Base-by-base conservation (phyloP, 306 rosid genomes). In the Vigna reflexopilosa region DNA sequence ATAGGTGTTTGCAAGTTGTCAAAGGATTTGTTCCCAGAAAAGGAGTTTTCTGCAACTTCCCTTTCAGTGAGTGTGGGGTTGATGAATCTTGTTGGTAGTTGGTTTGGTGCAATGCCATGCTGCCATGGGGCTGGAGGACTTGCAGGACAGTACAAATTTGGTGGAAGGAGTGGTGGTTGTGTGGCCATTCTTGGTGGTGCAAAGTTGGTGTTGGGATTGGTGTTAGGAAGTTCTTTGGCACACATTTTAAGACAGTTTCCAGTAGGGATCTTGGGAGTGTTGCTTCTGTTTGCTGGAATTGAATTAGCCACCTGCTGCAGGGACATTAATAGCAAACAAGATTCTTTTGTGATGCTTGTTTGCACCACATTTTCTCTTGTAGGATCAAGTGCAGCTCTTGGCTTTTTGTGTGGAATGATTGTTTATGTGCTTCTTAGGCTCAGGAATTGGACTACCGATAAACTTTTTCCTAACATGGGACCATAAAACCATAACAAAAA, bases 301-400 rank as follows among this genome's bases (percentile, higher is more conserved):
- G 83, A 80, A 80, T 34, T 80, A n/a, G 83, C 83, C 15, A 80
- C 64, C 67, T 80, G 83, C 20, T 36, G 50, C 19, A 79, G 78
- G 45, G 83, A 79, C 70, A 79, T 79, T 78, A 80, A 80, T 32
- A 44, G 48, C 0, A 80, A 74, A 20, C 80, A 80, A 56, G 84
- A 80, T 67, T 45, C 84, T 0, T 80, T 80, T 67, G 84, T 80
- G 6, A 51, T 51, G 58, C 80, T 80, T 67, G 34, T 80, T 47
- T 55, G 69, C n/a, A 73, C 84, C 34, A 48, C 80, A 19, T 70
- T 80, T 66, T 80, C 84, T 1, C 22, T 80, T 36, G 84, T 80
- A 36, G 84, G 84, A 0, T 80, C 84, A 56, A 80, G 84, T 73
- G 84, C 84, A 14, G 84, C 84, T 9, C 84, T 80, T 66, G 84